phyloP scores from a whole-genome alignment of 2,329 filamentous ascomycete species.

The Cercospora sp. region DNA sequence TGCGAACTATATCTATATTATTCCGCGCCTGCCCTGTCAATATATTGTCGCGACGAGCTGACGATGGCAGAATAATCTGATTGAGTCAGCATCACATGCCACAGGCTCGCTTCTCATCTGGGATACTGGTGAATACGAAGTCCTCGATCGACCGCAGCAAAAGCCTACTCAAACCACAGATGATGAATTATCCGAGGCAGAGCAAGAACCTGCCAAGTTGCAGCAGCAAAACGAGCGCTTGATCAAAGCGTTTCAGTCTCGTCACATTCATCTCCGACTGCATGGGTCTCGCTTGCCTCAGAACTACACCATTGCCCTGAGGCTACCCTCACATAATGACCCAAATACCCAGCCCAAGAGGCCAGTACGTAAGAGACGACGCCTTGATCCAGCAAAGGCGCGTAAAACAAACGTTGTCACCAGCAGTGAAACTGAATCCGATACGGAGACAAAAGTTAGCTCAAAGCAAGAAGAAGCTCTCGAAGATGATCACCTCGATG shows the following conservation, averaged over 20 bases:
- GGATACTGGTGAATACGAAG: slow-evolving; percentile 49
- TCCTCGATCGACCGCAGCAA: slow-evolving; percentile 36
- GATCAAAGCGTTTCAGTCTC: slow-evolving; percentile 41
- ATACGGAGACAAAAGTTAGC: slow-evolving; percentile 7
- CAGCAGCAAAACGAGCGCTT: slow-evolving; percentile 42
- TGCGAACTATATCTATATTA: neutral
- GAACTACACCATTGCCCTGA: slow-evolving; percentile 45
- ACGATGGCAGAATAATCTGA: slow-evolving; percentile 45
- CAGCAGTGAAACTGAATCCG: slow-evolving; percentile 27
- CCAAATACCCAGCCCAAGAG: slow-evolving; percentile 31
- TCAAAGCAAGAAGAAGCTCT: slow-evolving; percentile 3
- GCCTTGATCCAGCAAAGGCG: slow-evolving; percentile 26
- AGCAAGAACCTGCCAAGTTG: slow-evolving; percentile 22
- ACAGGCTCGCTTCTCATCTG: slow-evolving; percentile 50
- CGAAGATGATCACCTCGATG: slow-evolving; percentile 26
- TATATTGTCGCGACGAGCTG: slow-evolving; percentile 13
- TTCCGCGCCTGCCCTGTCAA: neutral
- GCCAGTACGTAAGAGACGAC: slow-evolving; percentile 35
- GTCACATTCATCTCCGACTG: slow-evolving; percentile 46
- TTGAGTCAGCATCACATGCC: slow-evolving; percentile 46
- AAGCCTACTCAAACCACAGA: slow-evolving; percentile 35
- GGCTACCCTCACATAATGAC: slow-evolving; percentile 43
- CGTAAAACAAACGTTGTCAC: slow-evolving; percentile 7
- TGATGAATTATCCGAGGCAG: slow-evolving; percentile 37
- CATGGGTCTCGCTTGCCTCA: slow-evolving; percentile 43